Evolutionary conservation across 345 rosid species (phyloP).

Genomic region (Citrus mangshanensis): DNA sequence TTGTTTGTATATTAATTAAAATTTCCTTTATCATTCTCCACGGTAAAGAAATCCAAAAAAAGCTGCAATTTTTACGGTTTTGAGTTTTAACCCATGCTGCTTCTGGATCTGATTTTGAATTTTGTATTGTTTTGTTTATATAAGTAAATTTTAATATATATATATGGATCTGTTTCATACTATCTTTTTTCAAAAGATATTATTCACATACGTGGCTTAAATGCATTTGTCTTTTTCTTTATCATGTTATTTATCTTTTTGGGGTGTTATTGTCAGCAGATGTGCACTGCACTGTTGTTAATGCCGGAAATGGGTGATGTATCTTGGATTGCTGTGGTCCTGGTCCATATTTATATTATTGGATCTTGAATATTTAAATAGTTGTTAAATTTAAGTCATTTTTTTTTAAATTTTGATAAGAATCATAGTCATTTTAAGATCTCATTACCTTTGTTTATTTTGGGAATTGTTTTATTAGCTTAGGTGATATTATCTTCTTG

Average conservation of each 20-base stretch:
- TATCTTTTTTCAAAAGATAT: not conserved
- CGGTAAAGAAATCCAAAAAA: not conserved
- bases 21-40: not conserved
- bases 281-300: not conserved
- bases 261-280: not conserved
- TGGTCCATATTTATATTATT: conserved; percentile 3
- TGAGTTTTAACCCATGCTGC: not conserved
- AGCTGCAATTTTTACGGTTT: not conserved
- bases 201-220: not conserved
- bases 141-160: not conserved
- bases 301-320: not conserved
- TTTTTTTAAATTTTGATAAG: not conserved
- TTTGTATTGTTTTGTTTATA: not conserved
- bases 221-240: conserved; percentile 6
- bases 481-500: not conserved
- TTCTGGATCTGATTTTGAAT: not conserved
- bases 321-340: not conserved
- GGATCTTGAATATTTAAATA: not conserved
- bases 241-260: not conserved
- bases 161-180: not conserved
- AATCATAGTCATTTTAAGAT: too few relatives aligned
- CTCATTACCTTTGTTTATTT: not conserved
- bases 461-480: not conserved
- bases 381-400: not conserved
- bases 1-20: too few relatives aligned